These are phyloP conservation scores for Ogataea dorogensis DNA, from an alignment of 805 yeast species.

Conservation along the genomic window DNA sequence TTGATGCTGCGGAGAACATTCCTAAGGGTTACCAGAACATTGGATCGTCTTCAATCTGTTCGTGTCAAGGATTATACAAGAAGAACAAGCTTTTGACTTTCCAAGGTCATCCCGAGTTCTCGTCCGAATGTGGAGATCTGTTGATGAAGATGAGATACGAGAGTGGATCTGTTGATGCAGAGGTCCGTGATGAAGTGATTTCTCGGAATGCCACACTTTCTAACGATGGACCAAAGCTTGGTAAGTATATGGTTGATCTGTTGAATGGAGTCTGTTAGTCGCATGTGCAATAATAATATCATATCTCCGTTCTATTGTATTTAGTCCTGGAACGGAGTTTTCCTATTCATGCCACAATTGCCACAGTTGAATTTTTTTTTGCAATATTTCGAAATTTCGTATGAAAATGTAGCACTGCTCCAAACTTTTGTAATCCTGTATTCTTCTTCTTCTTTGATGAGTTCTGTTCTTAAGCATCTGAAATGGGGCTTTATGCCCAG, in stretches of 20 bases:
- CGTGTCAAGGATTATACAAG: conserved; percentile 65
- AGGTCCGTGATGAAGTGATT: conserved; percentile 6
- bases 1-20: conserved; percentile 10
- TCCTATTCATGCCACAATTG: no score
- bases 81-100: conserved; percentile 56
- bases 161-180: conserved; percentile 12
- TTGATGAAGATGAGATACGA: conserved; percentile 8
- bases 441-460: background rate
- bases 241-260: conserved; percentile 11
- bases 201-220: conserved; percentile 2
- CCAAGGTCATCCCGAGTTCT: conserved; percentile 92
- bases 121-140: conserved; percentile 32
- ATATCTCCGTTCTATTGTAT: no score
- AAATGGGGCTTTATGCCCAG: conserved; percentile 4
- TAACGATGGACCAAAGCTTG: conserved; percentile 11
- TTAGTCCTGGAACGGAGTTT: no score
- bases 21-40: conserved; percentile 41
- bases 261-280: conserved; percentile 4
- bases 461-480: background rate
- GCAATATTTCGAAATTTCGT: no score
- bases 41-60: conserved; percentile 56
- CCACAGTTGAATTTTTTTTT: background rate
- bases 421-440: background rate
- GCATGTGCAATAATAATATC: background rate
- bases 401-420: no score